Evolutionary conservation across 2,329 filamentous ascomycete species (phyloP).

Genomic region (Didymella exigua): DNA sequence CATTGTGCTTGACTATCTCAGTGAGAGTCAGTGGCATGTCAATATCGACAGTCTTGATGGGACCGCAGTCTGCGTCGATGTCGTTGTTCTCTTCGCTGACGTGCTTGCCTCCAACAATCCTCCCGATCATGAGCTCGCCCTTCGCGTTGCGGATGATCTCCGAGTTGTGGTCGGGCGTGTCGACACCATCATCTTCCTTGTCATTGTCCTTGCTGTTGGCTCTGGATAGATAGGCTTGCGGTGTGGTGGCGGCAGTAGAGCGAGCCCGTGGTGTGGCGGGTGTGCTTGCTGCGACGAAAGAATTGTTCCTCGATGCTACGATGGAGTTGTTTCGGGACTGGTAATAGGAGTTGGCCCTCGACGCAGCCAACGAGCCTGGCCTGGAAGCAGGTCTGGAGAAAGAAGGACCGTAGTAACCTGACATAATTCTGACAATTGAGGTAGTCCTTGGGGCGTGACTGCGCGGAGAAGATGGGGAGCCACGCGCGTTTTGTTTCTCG

Average conservation of each 20-base stretch:
- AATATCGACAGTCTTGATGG: conserved; percentile 33
- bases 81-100: conserved; percentile 29
- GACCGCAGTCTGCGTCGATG: conserved; percentile 31
- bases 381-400: conserved; percentile 18
- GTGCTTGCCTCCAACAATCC: conserved; percentile 33
- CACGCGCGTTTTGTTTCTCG: conserved; percentile 13
- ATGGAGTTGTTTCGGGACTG: conserved; percentile 13
- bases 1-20: conserved; percentile 33
- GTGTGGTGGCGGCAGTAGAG: conserved; percentile 18
- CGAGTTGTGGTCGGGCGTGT: conserved; percentile 18
- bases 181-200: neutral
- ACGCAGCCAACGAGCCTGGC: conserved; percentile 16
- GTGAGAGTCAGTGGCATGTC: conserved; percentile 37
- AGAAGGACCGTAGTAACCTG: conserved; percentile 18
- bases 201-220: conserved; percentile 15
- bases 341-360: conserved; percentile 15
- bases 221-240: conserved; percentile 15
- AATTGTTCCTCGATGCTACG: conserved; percentile 6
- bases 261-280: conserved; percentile 13
- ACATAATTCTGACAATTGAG: conserved; percentile 14
- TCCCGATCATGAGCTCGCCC: conserved; percentile 30
- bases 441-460: conserved; percentile 2
- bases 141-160: conserved; percentile 30
- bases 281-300: conserved; percentile 10
- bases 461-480: conserved; percentile 13